Conservation (phyloP, 768 basidiomycete species). For the Leccinum rimulosum region DNA sequence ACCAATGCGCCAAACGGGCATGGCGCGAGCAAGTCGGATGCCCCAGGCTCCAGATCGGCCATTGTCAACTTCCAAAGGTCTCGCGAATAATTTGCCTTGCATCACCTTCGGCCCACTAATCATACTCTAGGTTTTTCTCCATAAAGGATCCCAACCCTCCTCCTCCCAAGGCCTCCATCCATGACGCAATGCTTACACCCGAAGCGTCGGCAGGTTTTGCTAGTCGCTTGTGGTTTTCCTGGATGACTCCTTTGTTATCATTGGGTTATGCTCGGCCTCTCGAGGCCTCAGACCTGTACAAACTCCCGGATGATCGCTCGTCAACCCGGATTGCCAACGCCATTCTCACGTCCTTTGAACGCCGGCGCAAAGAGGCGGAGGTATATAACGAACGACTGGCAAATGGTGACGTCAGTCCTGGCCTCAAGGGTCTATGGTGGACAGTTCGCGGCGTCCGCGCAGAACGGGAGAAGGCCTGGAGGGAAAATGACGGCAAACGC, state of each 20-base stretch:
- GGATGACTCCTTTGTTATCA: constrained; percentile 70
- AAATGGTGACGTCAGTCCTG: constrained; percentile 59
- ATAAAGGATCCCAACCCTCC: constrained; percentile 27
- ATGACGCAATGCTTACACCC: constrained; percentile 61
- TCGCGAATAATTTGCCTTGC: not conserved
- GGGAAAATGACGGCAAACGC: constrained; percentile 58
- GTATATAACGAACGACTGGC: constrained; percentile 72
- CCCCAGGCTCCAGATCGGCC: too few species aligned
- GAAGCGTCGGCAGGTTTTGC: constrained; percentile 63
- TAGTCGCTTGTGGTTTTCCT: constrained; percentile 62
- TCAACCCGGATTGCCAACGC: constrained; percentile 58
- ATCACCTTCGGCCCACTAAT: not conserved
- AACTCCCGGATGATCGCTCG: constrained; percentile 60
- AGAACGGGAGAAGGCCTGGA: constrained; percentile 62
- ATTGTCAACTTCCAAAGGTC: constrained; percentile 4
- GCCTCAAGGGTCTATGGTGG: constrained; percentile 58
- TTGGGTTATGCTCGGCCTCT: constrained; percentile 81
- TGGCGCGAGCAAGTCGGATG: not conserved
- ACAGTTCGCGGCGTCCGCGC: constrained; percentile 45
- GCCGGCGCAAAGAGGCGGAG: constrained; percentile 51
- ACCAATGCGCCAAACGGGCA: not conserved
- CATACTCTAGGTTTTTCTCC: constrained; percentile 8
- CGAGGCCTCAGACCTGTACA: constrained; percentile 78
- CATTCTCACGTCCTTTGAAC: constrained; percentile 64
- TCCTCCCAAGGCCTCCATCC: constrained; percentile 49